Evolutionary conservation across 441 rosid species (phyloP).

Genomic region (Dalechampia spathulata): DNA sequence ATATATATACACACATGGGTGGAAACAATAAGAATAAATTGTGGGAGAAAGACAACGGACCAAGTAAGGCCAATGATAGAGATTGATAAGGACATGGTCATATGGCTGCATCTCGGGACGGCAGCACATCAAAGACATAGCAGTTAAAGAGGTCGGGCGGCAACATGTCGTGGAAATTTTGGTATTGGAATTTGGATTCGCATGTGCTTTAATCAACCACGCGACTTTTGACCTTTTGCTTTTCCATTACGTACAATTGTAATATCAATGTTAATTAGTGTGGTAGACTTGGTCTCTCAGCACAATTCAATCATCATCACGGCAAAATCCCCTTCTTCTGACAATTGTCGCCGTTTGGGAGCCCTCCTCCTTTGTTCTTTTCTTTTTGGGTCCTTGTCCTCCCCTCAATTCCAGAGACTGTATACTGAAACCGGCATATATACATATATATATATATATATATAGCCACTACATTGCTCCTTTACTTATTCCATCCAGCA

Average conservation of each 20-base stretch:
- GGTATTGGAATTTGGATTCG: background rate
- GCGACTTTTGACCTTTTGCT: background rate
- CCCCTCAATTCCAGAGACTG: too few relatives aligned
- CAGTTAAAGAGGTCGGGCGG: background rate
- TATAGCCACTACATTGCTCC: too few relatives aligned
- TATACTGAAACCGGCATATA: too few relatives aligned
- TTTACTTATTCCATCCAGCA: background rate
- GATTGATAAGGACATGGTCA: background rate
- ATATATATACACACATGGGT: too few relatives aligned
- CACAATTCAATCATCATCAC: background rate
- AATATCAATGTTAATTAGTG: too few relatives aligned
- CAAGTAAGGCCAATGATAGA: background rate
- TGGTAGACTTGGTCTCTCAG: slow-evolving; percentile 18
- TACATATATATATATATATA: too few relatives aligned
- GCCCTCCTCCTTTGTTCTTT: slow-evolving; percentile 5
- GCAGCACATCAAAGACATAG: slow-evolving; percentile 3
- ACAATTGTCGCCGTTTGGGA: slow-evolving; percentile 36
- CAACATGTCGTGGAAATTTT: slow-evolving; percentile 5
- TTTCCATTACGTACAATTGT: too few relatives aligned
- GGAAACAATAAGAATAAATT: too few relatives aligned
- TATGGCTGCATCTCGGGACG: slow-evolving; percentile 7
- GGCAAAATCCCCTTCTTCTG: slow-evolving; percentile 23
- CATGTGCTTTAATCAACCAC: background rate
- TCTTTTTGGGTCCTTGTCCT: slow-evolving; percentile 17
- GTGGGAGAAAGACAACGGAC: background rate